Evolutionary conservation across 495 filamentous ascomycete genomes (phyloP).

Genomic region (Penicillium subrubescens): DNA sequence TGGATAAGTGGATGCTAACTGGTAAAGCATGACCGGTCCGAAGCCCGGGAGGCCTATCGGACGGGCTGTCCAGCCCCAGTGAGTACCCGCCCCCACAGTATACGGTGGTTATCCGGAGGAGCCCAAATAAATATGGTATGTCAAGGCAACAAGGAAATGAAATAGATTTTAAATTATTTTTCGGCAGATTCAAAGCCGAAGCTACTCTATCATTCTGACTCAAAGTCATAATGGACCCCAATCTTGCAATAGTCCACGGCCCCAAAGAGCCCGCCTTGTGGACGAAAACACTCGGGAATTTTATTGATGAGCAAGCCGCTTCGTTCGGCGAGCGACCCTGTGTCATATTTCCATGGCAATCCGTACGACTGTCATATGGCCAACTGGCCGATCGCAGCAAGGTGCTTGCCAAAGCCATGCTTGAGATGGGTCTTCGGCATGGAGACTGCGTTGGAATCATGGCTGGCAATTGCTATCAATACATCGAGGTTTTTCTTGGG

Average conservation of each 20-base stretch:
- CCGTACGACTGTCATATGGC: slow-evolving; percentile 20
- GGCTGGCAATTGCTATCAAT: slow-evolving; percentile 31
- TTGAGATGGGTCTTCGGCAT: slow-evolving; percentile 21
- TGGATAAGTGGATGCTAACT: background rate
- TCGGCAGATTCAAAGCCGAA: background rate
- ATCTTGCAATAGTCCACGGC: slow-evolving; percentile 22
- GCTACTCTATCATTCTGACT: background rate
- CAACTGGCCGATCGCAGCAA: slow-evolving; percentile 22
- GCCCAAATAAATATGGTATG: background rate
- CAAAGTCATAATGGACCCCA: background rate
- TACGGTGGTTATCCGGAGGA: background rate
- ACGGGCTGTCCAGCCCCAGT: background rate
- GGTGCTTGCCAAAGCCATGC: slow-evolving; percentile 21
- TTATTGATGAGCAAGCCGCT: slow-evolving; percentile 26
- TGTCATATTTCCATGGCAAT: slow-evolving; percentile 28
- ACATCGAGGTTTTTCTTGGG: slow-evolving; percentile 29
- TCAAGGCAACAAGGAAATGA: background rate
- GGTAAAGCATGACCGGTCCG: slow-evolving; percentile 8
- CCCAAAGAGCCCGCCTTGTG: slow-evolving; percentile 17
- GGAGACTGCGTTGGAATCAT: slow-evolving; percentile 31
- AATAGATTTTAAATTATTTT: background rate
- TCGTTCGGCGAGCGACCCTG: slow-evolving; percentile 11
- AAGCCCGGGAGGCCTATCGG: slow-evolving; percentile 3
- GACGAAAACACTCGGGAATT: slow-evolving; percentile 16
- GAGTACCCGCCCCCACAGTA: background rate